phyloP scores from a whole-genome alignment of 1,284 basidiomycete species.

The Ceratobasidium sp. region DNA sequence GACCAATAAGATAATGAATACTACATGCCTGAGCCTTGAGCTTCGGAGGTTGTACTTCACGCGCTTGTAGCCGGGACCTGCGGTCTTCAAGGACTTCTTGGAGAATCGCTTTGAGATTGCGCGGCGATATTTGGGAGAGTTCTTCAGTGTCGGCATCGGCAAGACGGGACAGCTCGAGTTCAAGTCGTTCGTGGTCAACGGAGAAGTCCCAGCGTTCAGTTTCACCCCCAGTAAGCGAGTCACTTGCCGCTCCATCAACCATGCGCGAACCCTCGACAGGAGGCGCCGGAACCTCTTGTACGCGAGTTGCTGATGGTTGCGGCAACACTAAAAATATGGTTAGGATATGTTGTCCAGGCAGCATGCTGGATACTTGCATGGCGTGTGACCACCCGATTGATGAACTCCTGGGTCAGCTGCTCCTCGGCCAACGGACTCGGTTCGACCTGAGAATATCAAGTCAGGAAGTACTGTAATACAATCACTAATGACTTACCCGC shows the following conservation, averaged over 20 bases:
- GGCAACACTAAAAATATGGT: neutral
- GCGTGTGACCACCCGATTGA: too few relatives aligned
- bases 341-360: too few relatives aligned
- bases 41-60: slow-evolving; percentile 2
- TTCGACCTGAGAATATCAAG: too few relatives aligned
- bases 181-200: neutral
- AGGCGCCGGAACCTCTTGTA: neutral
- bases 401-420: too few relatives aligned
- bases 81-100: neutral
- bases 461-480: too few relatives aligned
- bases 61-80: neutral
- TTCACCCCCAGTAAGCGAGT: neutral
- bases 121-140: neutral
- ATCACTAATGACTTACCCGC: neutral
- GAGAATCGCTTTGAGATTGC: neutral
- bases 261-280: neutral
- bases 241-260: neutral
- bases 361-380: too few relatives aligned
- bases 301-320: neutral
- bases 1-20: neutral
- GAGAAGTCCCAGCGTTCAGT: neutral
- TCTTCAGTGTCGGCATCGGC: neutral
- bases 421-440: too few relatives aligned
- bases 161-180: neutral
- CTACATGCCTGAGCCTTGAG: slow-evolving; percentile 4